These are phyloP conservation scores for Colletotrichum godetiae DNA, from an alignment of 2,329 filamentous ascomycete genomes.

Conservation along the genomic window DNA sequence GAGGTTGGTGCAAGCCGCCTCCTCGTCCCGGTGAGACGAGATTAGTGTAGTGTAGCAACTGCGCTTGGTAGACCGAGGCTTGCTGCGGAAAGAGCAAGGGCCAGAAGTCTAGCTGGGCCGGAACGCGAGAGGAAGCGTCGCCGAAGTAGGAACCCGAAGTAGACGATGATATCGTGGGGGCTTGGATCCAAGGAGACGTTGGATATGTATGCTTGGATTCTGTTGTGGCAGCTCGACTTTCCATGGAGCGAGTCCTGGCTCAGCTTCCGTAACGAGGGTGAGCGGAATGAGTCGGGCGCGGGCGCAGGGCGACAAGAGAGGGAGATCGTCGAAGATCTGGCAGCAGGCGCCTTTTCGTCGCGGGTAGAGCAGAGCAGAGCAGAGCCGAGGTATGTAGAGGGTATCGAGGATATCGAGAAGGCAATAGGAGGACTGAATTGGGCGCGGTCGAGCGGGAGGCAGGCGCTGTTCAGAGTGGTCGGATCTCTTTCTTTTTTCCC, in stretches of 20 bases:
- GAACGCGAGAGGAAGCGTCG: constrained; percentile 35
- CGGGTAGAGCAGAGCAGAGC: background rate
- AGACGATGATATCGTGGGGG: constrained; percentile 39
- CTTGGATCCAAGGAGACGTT: constrained; percentile 53
- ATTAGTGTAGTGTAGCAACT: constrained; percentile 74
- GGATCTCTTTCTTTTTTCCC: constrained; percentile 20
- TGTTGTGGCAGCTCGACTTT: constrained; percentile 61
- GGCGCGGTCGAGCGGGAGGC: constrained; percentile 7
- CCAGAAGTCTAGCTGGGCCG: constrained; percentile 63
- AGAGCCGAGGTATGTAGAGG: background rate
- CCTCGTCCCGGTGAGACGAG: constrained; percentile 69
- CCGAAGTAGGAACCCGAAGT: constrained; percentile 38
- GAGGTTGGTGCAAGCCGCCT: constrained; percentile 65
- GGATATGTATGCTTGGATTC: constrained; percentile 61
- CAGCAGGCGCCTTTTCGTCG: background rate
- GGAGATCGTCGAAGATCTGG: constrained; percentile 18
- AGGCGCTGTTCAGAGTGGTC: constrained; percentile 20
- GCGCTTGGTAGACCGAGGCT: constrained; percentile 68
- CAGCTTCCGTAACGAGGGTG: constrained; percentile 37
- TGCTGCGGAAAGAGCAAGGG: constrained; percentile 70
- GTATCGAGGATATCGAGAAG: constrained; percentile 5
- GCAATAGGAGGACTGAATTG: background rate
- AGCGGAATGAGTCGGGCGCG: constrained; percentile 10
- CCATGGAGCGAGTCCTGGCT: constrained; percentile 57
- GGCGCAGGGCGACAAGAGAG: constrained; percentile 13